Percentiles rank a stretch among this genome's conserved stretches.
These are phyloP conservation scores for Lolium perenne DNA, from an alignment of 176 grass and related monocot genomes.

Conservation along the genomic window DNA sequence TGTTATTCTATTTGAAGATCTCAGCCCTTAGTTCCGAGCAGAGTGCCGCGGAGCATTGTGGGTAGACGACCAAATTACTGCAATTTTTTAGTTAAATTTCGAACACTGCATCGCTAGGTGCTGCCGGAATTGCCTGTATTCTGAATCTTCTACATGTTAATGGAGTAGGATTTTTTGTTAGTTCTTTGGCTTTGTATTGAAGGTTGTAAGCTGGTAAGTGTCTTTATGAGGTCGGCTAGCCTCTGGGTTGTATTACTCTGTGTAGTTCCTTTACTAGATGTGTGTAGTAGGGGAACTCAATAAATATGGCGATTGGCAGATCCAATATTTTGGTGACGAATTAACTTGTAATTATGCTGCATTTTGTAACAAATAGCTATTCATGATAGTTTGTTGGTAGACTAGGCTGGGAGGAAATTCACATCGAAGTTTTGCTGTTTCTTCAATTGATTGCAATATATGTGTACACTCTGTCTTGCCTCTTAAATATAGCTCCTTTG, in stretches of 20 bases:
- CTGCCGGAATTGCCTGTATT: no score
- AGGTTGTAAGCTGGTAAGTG: neutral
- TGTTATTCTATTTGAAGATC: neutral
- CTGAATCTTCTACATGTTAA: neutral
- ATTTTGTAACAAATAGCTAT: neutral
- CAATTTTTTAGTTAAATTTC: neutral
- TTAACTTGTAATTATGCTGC: neutral
- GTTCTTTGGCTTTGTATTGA: neutral
- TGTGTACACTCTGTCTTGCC: neutral
- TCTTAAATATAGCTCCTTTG: neutral
- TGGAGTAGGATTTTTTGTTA: neutral
- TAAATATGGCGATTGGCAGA: neutral
- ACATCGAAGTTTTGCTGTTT: neutral
- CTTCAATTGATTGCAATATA: neutral
- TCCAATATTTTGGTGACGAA: neutral
- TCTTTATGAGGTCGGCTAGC: neutral
- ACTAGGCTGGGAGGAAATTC: neutral
- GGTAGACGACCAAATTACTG: neutral
- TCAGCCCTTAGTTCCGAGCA: neutral
- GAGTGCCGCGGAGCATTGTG: neutral
- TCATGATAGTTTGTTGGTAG: neutral
- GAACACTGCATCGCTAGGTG: neutral
- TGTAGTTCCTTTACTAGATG: conserved; percentile 2
- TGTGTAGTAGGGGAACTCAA: neutral
- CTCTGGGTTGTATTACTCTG: neutral